Percentiles rank a stretch among this genome's conserved stretches.
Evolutionary conservation across 257 asterid species (phyloP).

Genomic region (Buddleja alternifolia): DNA sequence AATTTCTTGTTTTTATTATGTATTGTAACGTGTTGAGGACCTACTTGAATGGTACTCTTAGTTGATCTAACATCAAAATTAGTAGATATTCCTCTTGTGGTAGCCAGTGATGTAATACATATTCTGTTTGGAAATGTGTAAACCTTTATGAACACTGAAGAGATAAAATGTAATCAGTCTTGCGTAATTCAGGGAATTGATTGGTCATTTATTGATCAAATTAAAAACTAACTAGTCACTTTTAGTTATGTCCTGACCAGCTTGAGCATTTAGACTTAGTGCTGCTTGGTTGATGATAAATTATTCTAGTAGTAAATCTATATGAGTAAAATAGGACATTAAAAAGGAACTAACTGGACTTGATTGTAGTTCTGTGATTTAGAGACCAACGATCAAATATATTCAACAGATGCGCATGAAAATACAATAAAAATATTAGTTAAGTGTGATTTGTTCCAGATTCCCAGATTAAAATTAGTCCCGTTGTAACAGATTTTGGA

Average conservation of each 20-base stretch:
- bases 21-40: too few relatives aligned
- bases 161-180: too few relatives aligned
- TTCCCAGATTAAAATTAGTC: not conserved
- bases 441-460: too few relatives aligned
- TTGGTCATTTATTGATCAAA: not conserved
- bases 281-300: slow-evolving; percentile 17
- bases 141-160: not conserved
- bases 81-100: not conserved
- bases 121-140: not conserved
- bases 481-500: slow-evolving; percentile 6
- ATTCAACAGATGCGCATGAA: too few relatives aligned
- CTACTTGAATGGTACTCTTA: too few relatives aligned
- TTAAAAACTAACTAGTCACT: not conserved
- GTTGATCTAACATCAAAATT: too few relatives aligned
- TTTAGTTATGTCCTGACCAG: not conserved
- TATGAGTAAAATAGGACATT: too few relatives aligned
- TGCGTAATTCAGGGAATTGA: not conserved
- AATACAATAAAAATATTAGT: too few relatives aligned
- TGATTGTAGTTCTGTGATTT: too few relatives aligned
- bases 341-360: too few relatives aligned
- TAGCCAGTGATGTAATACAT: not conserved
- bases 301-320: too few relatives aligned
- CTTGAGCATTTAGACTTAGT: slow-evolving; percentile 2
- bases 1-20: not conserved
- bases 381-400: too few relatives aligned